These are phyloP conservation scores for Rhizophagus sp. DNA, from an alignment of 192 early-diverging fungal species.

Conservation along the genomic window DNA sequence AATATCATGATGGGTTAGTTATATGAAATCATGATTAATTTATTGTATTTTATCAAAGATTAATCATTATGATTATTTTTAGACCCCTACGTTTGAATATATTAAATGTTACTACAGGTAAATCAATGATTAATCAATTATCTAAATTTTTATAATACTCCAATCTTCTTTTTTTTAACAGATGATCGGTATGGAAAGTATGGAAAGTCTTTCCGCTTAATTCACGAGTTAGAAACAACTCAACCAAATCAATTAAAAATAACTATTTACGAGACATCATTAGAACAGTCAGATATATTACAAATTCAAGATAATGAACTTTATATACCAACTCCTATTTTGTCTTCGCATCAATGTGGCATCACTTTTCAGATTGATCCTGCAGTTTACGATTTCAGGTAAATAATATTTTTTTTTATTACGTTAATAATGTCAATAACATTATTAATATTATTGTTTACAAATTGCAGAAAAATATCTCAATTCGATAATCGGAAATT, in stretches of 20 bases:
- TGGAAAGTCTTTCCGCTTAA: background rate
- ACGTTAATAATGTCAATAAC: background rate
- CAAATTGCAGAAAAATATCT: background rate
- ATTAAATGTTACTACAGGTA: background rate
- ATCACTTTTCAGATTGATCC: slow-evolving; percentile 1
- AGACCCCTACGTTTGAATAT: background rate
- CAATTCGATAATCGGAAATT: background rate
- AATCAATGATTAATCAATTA: background rate
- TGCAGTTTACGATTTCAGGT: slow-evolving; percentile 6
- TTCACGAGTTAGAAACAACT: background rate
- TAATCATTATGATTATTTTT: background rate
- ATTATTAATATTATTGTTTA: too few relatives aligned
- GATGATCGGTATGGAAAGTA: too few relatives aligned
- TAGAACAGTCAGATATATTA: background rate
- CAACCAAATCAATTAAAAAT: background rate
- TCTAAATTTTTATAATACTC: background rate
- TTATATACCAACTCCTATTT: background rate
- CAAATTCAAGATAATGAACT: background rate
- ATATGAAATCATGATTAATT: background rate
- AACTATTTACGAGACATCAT: background rate
- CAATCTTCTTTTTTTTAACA: background rate
- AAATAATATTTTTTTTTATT: background rate
- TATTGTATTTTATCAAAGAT: background rate
- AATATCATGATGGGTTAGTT: background rate
- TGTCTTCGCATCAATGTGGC: background rate